Evolutionary conservation across 2,329 filamentous ascomycete genomes (phyloP), one percentile per base, ranked within the genome.

Genomic region (Fusarium xylarioides): DNA sequence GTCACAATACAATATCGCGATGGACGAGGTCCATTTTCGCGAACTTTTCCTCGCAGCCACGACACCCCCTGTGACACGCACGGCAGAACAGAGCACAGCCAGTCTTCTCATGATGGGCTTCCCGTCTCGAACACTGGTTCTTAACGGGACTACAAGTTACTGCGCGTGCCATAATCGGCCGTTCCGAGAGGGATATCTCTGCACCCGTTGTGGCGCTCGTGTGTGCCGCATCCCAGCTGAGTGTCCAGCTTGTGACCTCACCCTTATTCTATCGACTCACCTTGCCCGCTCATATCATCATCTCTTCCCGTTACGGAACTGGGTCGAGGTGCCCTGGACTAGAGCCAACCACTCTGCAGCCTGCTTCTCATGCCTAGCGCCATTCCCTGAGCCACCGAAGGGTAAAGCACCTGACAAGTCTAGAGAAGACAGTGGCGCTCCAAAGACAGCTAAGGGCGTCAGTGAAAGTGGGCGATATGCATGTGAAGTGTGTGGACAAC

Each of bases 31-130:
- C 37, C 93, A 98, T 83, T 96, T 96, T 79, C 90, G 92, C 35
- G 95, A 98, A 77, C 87, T 98, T n/a, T 88, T 98, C 68, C 91
- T 98, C 80, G 91, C 91, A 23, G 90, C 93, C 53, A 98, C 96
- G 1, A 98, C 94, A 5, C 96, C 96, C 2, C 96, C 95, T 0
- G 92, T 95, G 23, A 93, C 95, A 18, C 90, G 93, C 61, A 89
- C 91, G 6, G 82, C 84, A 44, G 87, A 89, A 72, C 86, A 89
- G 76, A 87, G 85, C 68, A 86, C 86, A 14, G 87, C 90, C 3
- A 91, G 89, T 61, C 85, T 99, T 44, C 89, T 99, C 32, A 97
- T 97, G 93, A 99, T 99, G 95, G 96, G 96, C 9, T 99, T 99
- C 79, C 96, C 96, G 1, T 97, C 94, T 11, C 90, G 95, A 42